These are phyloP conservation scores for Trypanosoma lewisi DNA, from an alignment of 208 protist species.

Conservation along the genomic window DNA sequence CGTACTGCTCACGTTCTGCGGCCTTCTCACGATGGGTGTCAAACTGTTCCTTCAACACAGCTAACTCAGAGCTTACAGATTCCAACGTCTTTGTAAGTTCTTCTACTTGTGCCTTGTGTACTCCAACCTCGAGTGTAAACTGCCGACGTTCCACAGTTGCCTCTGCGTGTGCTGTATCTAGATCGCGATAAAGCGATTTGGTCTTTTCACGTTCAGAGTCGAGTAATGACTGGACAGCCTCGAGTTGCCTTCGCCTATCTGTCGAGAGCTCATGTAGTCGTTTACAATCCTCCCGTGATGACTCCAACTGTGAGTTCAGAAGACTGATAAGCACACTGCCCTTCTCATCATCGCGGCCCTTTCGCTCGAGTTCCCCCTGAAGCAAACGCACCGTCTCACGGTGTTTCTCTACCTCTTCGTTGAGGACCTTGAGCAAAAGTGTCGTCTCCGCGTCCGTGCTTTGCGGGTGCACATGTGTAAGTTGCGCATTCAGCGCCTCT, in stretches of 20 bases:
- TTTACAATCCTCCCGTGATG: constrained; percentile 73
- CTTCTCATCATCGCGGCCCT: constrained; percentile 81
- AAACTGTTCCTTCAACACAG: constrained; percentile 37
- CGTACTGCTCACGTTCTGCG: constrained; percentile 65
- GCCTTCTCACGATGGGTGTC: constrained; percentile 25
- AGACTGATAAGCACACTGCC: constrained; percentile 76
- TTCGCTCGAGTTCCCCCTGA: constrained; percentile 58
- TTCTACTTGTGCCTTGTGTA: constrained; percentile 66
- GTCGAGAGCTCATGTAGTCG: constrained; percentile 52
- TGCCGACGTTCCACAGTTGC: constrained; percentile 65
- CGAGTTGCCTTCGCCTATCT: constrained; percentile 42
- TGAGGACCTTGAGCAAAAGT: constrained; percentile 74
- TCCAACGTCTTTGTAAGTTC: constrained; percentile 50
- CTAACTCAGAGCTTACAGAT: constrained; percentile 30
- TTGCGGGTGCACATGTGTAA: constrained; percentile 18
- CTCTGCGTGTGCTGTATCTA: constrained; percentile 44
- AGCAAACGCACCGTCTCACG: constrained; percentile 51
- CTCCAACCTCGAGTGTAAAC: constrained; percentile 70
- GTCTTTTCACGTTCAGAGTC: constrained; percentile 49
- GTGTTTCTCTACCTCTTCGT: constrained; percentile 76
- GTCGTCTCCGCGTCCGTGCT: constrained; percentile 67
- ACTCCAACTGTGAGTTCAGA: constrained; percentile 84
- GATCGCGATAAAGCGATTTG: constrained; percentile 36
- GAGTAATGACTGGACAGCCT: constrained; percentile 46
- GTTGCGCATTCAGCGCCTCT: background rate